Base-by-base conservation (phyloP, 164 flowering plant genomes). In the Sextonia rubra region DNA sequence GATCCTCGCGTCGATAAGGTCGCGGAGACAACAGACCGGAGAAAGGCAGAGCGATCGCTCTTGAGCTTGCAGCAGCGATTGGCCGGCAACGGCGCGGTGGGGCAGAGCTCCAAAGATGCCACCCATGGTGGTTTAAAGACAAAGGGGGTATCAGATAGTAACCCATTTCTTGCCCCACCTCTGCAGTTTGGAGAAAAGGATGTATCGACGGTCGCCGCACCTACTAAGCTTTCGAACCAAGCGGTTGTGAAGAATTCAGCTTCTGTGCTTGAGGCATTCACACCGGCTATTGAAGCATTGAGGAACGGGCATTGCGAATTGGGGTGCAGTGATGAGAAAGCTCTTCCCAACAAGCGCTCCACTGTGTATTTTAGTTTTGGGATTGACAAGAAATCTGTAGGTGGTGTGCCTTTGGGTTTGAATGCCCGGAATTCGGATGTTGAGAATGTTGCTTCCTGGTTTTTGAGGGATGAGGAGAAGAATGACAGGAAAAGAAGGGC, bases 401-500 rank as follows among this genome's bases (percentile, higher is more conserved):
- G 85, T 20, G 85, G 85, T 20, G 84, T 80, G 60, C 82, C 90
- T 62, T 71, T 85, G 80, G 94, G 85, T 77, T 60, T 80, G 68
- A 83, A 82, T 62, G 78, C 86, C 44, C 81, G 76, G 60, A 83
- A 79, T 69, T 80, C 72, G 76, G 83, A 72, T 75, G 64, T 29
- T 32, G 84, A 78, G 29, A 80, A 75, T 74, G 44, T 62, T 6
- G 66, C 74, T 17, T 23, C 73, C 18, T 82, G 75, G 83, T 73
- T 86, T 64, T 80, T 77, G 52, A 83, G 91, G 73, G 89, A 86
- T 63, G 97, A 90, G 2, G 97, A 87, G 71, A 88, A 81, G 69
- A 94, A 93, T 81, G 98, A 95, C 72, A 93, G 88, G 80, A 95
- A 91, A 79, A 87, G 94, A 82, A 90, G 99, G 82, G 99, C 92